These are phyloP conservation scores for Trifolium dubium DNA, from an alignment of 306 rosid species.

Conservation along the genomic window DNA sequence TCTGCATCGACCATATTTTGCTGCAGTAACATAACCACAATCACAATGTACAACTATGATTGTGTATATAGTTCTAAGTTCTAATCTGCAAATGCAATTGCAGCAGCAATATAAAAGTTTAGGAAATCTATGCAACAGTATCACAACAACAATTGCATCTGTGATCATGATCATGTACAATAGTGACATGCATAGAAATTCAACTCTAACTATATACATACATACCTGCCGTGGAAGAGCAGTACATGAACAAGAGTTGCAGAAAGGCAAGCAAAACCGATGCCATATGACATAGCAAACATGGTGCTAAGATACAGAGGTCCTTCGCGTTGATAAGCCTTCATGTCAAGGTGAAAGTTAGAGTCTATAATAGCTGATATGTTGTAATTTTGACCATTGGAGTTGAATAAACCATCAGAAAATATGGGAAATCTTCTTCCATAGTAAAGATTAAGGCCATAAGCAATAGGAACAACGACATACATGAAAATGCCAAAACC, in stretches of 20 bases:
- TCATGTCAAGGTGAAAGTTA: constrained; percentile 62
- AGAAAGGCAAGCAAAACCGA: constrained; percentile 76
- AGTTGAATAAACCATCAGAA: constrained; percentile 69
- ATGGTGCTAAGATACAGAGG: constrained; percentile 71
- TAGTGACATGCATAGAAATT: neutral
- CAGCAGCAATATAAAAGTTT: neutral
- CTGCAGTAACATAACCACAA: neutral
- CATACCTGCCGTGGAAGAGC: constrained; percentile 80
- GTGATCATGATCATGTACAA: neutral
- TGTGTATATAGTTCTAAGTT: neutral
- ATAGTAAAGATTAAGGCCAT: constrained; percentile 63
- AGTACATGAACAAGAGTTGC: constrained; percentile 77
- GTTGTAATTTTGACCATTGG: constrained; percentile 69
- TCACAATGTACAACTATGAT: too few species aligned
- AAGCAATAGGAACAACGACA: constrained; percentile 61
- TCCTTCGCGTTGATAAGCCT: constrained; percentile 65
- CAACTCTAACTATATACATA: neutral
- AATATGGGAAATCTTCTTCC: constrained; percentile 80
- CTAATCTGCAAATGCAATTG: neutral
- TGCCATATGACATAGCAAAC: constrained; percentile 65
- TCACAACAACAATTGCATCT: neutral
- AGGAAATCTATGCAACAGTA: neutral
- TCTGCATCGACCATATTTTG: neutral
- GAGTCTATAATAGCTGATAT: constrained; percentile 71
- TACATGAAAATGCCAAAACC: constrained; percentile 68